Evolutionary conservation across 768 basidiomycete genomes (phyloP).

Genomic region (Ramaria rubella): DNA sequence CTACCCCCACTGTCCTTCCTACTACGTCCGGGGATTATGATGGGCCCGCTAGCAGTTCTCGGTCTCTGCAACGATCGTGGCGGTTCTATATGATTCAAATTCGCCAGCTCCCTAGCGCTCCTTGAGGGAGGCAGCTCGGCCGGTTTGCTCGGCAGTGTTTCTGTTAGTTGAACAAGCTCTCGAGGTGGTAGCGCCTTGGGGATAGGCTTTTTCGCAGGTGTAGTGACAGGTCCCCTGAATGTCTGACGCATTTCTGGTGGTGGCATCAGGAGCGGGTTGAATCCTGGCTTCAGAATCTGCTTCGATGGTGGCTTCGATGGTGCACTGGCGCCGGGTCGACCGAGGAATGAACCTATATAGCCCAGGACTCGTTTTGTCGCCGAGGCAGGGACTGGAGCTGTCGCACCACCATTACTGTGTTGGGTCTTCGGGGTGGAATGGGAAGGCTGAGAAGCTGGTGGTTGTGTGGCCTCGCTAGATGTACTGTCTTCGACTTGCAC

Average conservation of each 20-base stretch:
- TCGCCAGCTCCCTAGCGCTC: constrained; percentile 41
- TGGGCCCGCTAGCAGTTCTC: constrained; percentile 11
- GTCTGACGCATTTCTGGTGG: constrained; percentile 46
- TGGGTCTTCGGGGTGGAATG: neutral
- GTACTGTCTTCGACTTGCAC: neutral
- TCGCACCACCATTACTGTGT: neutral
- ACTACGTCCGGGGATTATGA: constrained; percentile 23
- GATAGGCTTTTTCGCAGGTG: constrained; percentile 47
- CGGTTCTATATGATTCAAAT: constrained; percentile 43
- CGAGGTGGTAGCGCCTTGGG: constrained; percentile 48
- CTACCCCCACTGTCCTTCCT: constrained; percentile 61
- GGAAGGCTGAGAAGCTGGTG: neutral
- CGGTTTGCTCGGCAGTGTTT: constrained; percentile 33
- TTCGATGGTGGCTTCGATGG: constrained; percentile 17
- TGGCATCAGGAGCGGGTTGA: constrained; percentile 34
- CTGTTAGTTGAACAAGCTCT: constrained; percentile 50
- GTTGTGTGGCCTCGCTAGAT: neutral
- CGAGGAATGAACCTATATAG: constrained; percentile 13
- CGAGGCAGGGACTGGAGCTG: neutral
- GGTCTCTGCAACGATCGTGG: constrained; percentile 22
- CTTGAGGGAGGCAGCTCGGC: constrained; percentile 18
- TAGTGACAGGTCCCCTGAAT: constrained; percentile 48
- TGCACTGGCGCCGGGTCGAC: constrained; percentile 5
- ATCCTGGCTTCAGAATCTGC: constrained; percentile 21
- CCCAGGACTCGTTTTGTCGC: constrained; percentile 10